A percentile compares a stretch with the other conserved stretches of the same genome.
Conservation (phyloP, 2,329 filamentous ascomycete species). For the Colletotrichum simmondsii region DNA sequence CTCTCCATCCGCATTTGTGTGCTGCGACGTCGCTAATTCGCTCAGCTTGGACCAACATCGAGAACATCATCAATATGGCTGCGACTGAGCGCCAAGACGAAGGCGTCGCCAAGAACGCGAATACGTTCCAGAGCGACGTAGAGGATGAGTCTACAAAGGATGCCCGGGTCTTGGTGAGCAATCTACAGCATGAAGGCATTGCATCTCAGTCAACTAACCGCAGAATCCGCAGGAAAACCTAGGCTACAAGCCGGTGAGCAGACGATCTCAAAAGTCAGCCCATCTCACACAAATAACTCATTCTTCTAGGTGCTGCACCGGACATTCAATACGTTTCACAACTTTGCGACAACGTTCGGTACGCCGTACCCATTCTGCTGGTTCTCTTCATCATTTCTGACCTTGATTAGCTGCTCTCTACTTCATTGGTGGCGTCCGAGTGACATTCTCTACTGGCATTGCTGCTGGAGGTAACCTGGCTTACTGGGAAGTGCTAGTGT, state of each 20-base stretch:
- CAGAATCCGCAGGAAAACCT: conserved; percentile 9
- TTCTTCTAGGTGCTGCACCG: conserved; percentile 61
- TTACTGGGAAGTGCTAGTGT: conserved; percentile 58
- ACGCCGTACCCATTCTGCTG: conserved; percentile 27
- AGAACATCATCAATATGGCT: not conserved
- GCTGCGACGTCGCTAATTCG: conserved; percentile 4
- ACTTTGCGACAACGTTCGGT: conserved; percentile 70
- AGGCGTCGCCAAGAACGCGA: not conserved
- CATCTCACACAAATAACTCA: not conserved
- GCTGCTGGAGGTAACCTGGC: conserved; percentile 69
- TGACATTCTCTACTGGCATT: conserved; percentile 72
- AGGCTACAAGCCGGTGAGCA: conserved; percentile 25
- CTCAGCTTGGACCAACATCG: conserved; percentile 3
- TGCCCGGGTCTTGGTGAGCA: not conserved
- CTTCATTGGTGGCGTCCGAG: conserved; percentile 69
- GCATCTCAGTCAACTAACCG: not conserved
- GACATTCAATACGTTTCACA: conserved; percentile 67
- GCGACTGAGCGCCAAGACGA: not conserved
- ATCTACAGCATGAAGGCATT: not conserved
- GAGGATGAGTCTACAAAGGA: not conserved
- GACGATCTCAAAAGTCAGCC: not conserved
- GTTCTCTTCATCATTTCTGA: conserved; percentile 20
- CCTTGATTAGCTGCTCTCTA: conserved; percentile 63
- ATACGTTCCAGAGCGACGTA: not conserved
- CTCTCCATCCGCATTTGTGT: not conserved